phyloP scores from a whole-genome alignment of 148 eudicot genomes.

The Diospyros lotus region DNA sequence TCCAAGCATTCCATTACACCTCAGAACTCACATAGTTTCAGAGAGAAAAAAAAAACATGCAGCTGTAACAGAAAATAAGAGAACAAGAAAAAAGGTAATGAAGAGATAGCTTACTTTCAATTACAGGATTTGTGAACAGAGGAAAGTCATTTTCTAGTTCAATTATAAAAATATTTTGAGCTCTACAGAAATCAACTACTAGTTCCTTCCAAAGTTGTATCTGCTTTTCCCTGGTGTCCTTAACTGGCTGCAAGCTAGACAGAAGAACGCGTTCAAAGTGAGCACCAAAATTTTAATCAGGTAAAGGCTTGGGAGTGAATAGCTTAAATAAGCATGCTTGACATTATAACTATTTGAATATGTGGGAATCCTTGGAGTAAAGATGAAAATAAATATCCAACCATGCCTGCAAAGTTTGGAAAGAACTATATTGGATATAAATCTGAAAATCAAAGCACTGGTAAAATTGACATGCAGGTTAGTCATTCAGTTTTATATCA shows the following conservation, averaged over 20 bases:
- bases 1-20: too few relatives aligned
- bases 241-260: constrained; percentile 85
- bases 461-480: neutral
- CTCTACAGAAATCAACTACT: constrained; percentile 75
- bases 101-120: constrained; percentile 58
- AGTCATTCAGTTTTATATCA: neutral
- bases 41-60: neutral
- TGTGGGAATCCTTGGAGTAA: neutral
- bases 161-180: constrained; percentile 68
- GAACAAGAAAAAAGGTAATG: neutral
- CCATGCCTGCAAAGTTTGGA: too few relatives aligned
- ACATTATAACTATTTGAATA: neutral
- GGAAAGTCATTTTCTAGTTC: constrained; percentile 79
- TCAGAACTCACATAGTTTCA: neutral
- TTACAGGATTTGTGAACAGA: constrained; percentile 65
- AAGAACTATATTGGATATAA: too few relatives aligned
- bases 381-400: neutral
- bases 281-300: neutral
- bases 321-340: neutral
- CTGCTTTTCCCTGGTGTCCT: constrained; percentile 93
- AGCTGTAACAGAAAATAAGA: neutral
- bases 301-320: neutral
- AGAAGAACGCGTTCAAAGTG: neutral
- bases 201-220: constrained; percentile 96
- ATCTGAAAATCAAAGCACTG: neutral